Evolutionary conservation across 208 protist species (phyloP), one percentile per base, ranked within the genome.

Genomic region (Leishmania martiniquensis): DNA sequence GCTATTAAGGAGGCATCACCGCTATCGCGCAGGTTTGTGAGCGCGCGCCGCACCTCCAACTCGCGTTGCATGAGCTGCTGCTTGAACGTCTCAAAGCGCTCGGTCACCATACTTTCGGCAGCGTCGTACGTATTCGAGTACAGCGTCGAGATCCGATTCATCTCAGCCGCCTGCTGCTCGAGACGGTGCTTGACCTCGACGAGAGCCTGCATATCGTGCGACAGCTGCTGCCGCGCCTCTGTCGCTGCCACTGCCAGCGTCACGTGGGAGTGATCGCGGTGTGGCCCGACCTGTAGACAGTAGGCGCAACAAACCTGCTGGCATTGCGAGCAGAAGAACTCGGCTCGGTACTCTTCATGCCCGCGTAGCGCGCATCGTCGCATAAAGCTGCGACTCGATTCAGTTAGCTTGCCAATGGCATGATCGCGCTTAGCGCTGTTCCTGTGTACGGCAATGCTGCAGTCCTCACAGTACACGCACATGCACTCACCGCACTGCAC

Each of bases 231-330:
- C n/a, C 91, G 85, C 44, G 87, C 80, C 71, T 93, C 88, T 12
- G 84, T 66, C 0, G 93, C 91, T 10, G 93, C 93, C 25, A 78
- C 74, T 5, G 83, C 75, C 0, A 88, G 75, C n/a, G 65, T 66
- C 17, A 84, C 81, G 69, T 87, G 92, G n/a, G 72, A 76, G 77
- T 97, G 93, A 42, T 88, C 82, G 47, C 83, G 85, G 75, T 97
- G 93, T 10, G 89, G 89, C 1, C 91, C 93, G 2, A 93, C 87
- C 63, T 92, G 90, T 20, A 97, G 86, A 78, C 93, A 97, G 82
- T 97, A 95, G n/a, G 93, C 93, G 75, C 93, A 97, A 75, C 93
- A 97, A 34, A 97, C 66, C 60, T 91, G 85, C 29, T 86, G 88
- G 72, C 93, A 97, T 47, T 85, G 74, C 7, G 71, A 55, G 65